A percentile compares a stretch with the other conserved stretches of the same genome.
Evolutionary conservation across 2,329 filamentous ascomycete genomes (phyloP).

Genomic region (Pyrenophora seminiperda): DNA sequence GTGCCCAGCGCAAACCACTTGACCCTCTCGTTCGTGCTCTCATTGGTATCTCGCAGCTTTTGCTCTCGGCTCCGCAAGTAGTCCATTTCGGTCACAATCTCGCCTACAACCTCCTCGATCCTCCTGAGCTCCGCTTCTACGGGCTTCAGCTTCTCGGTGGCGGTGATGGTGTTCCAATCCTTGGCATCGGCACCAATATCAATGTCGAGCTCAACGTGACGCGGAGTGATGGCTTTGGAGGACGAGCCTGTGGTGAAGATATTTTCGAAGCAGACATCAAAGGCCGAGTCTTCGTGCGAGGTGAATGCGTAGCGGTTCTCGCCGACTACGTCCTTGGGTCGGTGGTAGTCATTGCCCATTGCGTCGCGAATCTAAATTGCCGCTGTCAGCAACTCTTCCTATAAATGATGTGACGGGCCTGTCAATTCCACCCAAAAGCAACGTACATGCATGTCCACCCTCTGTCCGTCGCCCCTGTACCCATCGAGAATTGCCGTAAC

Average conservation of each 20-base stretch:
- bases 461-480: constrained; percentile 87
- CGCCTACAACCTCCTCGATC: constrained; percentile 86
- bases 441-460: constrained; percentile 90
- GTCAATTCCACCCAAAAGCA: not conserved
- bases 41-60: constrained; percentile 96
- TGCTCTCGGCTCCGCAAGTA: constrained; percentile 89
- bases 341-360: constrained; percentile 93
- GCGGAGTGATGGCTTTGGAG: constrained; percentile 52
- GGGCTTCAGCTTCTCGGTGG: constrained; percentile 95
- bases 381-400: constrained; percentile 3
- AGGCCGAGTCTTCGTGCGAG: constrained; percentile 85
- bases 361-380: constrained; percentile 82
- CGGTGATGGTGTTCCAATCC: constrained; percentile 96
- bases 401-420: not conserved
- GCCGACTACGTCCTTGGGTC: constrained; percentile 86
- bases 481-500: constrained; percentile 89
- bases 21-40: constrained; percentile 98
- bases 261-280: constrained; percentile 97
- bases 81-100: constrained; percentile 94
- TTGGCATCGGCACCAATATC: constrained; percentile 97
- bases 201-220: constrained; percentile 87
- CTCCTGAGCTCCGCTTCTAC: constrained; percentile 92
- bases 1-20: constrained; percentile 98
- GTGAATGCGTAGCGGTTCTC: constrained; percentile 95
- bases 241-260: constrained; percentile 57